Percentiles rank a stretch among this genome's conserved stretches.
Conservation (phyloP, 2,329 filamentous ascomycete genomes). For the Fusarium lyarnte region DNA sequence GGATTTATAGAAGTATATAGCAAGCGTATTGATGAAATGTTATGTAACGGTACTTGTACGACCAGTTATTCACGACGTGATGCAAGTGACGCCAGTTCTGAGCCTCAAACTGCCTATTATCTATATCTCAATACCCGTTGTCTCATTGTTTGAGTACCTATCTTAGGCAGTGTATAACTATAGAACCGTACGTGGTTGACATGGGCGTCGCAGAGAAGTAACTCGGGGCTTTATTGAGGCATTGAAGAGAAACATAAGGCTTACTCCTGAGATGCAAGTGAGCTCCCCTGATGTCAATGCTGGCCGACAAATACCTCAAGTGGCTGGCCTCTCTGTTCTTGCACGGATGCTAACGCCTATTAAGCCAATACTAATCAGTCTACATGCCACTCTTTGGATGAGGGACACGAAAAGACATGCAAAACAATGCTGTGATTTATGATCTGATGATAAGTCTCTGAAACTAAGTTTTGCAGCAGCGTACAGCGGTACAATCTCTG, state of each 20-base stretch:
- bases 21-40: conserved; percentile 31
- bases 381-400: not conserved
- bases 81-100: not conserved
- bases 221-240: too few species aligned
- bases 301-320: not conserved
- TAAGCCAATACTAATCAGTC: not conserved
- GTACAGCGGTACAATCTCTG: conserved; percentile 14
- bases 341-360: too few species aligned
- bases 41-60: conserved; percentile 1
- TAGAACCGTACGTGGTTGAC: not conserved
- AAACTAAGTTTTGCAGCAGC: conserved; percentile 16
- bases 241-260: not conserved
- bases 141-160: not conserved
- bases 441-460: not conserved
- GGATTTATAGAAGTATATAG: conserved; percentile 40
- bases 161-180: too few species aligned
- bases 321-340: not conserved
- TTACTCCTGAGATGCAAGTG: not conserved
- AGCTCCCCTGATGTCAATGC: not conserved
- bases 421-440: not conserved
- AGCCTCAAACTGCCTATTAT: not conserved
- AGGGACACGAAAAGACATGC: not conserved
- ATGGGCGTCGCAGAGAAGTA: not conserved
- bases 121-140: not conserved
- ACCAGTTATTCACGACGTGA: not conserved